Conservation (phyloP, 176 grass and related monocot genomes). For the Stipa capillata region DNA sequence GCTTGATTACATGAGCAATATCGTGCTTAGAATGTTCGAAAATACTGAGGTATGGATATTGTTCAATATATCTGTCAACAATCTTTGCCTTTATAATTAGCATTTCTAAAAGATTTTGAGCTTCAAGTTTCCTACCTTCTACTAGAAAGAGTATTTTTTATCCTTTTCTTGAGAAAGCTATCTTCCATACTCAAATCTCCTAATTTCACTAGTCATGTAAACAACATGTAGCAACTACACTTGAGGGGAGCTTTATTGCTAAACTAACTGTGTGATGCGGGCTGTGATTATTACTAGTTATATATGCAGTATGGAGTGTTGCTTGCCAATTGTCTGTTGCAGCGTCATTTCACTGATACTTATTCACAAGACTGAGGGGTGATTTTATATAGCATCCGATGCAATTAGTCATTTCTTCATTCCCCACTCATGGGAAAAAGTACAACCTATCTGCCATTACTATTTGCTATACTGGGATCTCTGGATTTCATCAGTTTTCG, state of each 20-base stretch:
- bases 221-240: neutral
- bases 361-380: neutral
- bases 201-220: neutral
- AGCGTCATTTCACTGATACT: neutral
- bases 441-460: neutral
- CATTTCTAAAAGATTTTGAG: slow-evolving; percentile 2
- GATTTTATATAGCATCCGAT: neutral
- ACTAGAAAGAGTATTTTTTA: neutral
- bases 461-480: neutral
- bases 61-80: neutral
- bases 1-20: slow-evolving; percentile 99
- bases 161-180: slow-evolving; percentile 2
- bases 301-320: neutral
- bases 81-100: neutral
- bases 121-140: neutral
- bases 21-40: slow-evolving; percentile 96
- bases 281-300: neutral
- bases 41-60: slow-evolving; percentile 72
- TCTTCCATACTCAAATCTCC: neutral
- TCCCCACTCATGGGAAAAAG: neutral
- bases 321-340: neutral
- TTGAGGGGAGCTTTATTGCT: neutral
- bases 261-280: neutral
- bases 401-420: neutral
- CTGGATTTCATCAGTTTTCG: neutral